Percentiles rank a stretch among this genome's conserved stretches.
Conservation (phyloP, 2,329 filamentous ascomycete species). For the Colletotrichum sp. region DNA sequence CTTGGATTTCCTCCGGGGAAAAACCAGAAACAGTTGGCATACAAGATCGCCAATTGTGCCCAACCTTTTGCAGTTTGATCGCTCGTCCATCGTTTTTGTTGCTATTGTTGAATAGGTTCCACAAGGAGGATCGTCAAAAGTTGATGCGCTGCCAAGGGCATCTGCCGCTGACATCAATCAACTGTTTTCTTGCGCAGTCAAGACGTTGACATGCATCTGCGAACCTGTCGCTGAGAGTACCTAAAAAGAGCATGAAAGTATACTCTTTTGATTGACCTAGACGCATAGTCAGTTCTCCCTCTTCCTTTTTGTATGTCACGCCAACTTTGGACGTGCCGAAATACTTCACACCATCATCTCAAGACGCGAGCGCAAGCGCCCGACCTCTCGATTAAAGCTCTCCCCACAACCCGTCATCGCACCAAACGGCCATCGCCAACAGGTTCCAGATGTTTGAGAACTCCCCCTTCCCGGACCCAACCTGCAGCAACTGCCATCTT, state of each 20-base stretch:
- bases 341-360: neutral
- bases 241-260: neutral
- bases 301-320: neutral
- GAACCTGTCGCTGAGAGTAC: neutral
- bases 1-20: neutral
- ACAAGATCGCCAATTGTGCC: neutral
- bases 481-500: neutral
- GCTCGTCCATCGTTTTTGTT: neutral
- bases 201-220: neutral
- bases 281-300: neutral
- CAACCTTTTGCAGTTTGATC: neutral
- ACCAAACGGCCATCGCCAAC: neutral
- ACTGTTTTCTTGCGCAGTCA: neutral
- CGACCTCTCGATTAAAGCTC: neutral
- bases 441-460: neutral
- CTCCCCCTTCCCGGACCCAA: neutral
- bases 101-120: neutral
- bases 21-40: neutral
- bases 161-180: neutral
- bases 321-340: neutral
- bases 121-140: neutral
- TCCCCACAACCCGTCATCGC: neutral
- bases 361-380: neutral
- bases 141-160: neutral
- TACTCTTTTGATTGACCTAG: neutral